Base-by-base conservation (phyloP, 2,329 filamentous ascomycete genomes). In the Sarocladium oryzae region DNA sequence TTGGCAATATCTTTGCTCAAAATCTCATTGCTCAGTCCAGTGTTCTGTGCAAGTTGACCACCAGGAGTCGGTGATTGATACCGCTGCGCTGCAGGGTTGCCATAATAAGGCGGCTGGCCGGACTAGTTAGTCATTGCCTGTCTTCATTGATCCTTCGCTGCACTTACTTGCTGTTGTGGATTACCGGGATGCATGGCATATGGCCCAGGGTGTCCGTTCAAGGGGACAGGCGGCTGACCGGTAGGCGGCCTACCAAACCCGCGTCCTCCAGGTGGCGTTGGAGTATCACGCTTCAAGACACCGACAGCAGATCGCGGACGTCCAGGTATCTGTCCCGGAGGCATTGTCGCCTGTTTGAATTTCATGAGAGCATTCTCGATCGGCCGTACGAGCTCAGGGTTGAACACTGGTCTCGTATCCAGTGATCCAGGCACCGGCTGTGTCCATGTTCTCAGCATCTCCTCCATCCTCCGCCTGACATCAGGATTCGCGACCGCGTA, bases 371-470 rank as follows among this genome's bases (percentile, higher is more conserved):
- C 91, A 68, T 89, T 95, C 68, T 99, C 93, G 58, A 99, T 97
- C 38, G 89, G 88, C 50, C 87, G 82, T 38, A 92, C 95, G 53
- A 91, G 82, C 52, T 97, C 90, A 35, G 83, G 78, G 24, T 89
- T 82, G 64, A 99, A 99, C 49, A 99, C 92, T 7, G 93, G 91
- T 55, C 89, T 82, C n/a, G 85, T 85, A 61, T 96, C 92, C 65
- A 95, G 82, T 13, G 93, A 96, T 46, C 92, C 93, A 2, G 92
- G 90, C 13, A 97, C 90, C 2, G 93, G 89, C 62, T 96, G 89
- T 69, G 96, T 97, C 93, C 93, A 99, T 1, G 93, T 99, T 69
- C 88, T 90, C 59, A 99, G 77, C 86, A 99, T 92, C 68, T 95
- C 91, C 65, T 97, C 93, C 81, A 99, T 88, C 68, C 95, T 95